Conservation (phyloP, 2,329 filamentous ascomycete species). For the Monascus ruber region DNA sequence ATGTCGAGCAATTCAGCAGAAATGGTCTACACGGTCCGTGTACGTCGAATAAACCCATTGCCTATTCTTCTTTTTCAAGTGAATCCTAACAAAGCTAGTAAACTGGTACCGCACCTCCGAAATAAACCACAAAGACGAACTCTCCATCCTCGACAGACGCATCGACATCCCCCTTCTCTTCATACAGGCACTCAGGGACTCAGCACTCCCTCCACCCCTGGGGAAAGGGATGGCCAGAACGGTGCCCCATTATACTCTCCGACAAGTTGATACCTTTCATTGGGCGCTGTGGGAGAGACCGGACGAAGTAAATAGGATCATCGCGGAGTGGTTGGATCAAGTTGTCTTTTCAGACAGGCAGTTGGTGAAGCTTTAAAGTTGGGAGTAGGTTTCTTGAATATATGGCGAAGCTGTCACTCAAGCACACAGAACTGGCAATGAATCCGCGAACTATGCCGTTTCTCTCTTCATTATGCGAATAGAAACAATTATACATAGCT, state of each 20-base stretch:
- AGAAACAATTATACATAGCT: no score
- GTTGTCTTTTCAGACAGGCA: slow-evolving; percentile 35
- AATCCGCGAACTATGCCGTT: no score
- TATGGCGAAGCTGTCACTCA: no score
- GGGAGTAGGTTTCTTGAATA: no score
- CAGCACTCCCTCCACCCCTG: slow-evolving; percentile 61
- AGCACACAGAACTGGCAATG: no score
- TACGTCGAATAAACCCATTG: slow-evolving; percentile 21
- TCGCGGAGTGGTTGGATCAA: slow-evolving; percentile 56
- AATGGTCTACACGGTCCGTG: slow-evolving; percentile 65
- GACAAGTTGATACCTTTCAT: slow-evolving; percentile 59
- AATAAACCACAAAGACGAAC: slow-evolving; percentile 68
- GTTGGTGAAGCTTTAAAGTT: background rate
- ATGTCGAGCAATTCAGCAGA: slow-evolving; percentile 58
- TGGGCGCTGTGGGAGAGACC: slow-evolving; percentile 73
- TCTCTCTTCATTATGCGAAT: no score
- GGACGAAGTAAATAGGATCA: slow-evolving; percentile 55
- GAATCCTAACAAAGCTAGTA: slow-evolving; percentile 28
- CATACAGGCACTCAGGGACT: slow-evolving; percentile 60
- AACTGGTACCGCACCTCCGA: slow-evolving; percentile 77
- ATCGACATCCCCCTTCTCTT: slow-evolving; percentile 60
- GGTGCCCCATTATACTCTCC: slow-evolving; percentile 53
- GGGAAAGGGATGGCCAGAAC: slow-evolving; percentile 57
- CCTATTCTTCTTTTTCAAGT: background rate
- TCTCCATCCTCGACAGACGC: slow-evolving; percentile 23